These are phyloP conservation scores for Erysimum cheiranthoides DNA, from an alignment of 345 rosid genomes.

Conservation along the genomic window DNA sequence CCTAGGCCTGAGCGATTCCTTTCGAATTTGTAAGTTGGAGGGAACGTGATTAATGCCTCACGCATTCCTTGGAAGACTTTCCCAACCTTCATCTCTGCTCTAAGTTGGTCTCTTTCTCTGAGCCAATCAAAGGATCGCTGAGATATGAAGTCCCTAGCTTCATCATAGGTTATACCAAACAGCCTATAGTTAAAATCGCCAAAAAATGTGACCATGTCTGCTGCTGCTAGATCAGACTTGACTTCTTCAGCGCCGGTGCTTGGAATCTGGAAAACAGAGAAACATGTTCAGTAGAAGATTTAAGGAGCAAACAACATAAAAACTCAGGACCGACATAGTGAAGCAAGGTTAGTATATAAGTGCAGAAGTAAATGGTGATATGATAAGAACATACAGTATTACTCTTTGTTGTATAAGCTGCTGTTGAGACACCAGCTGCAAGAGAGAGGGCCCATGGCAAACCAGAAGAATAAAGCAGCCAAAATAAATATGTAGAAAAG, in stretches of 20 bases:
- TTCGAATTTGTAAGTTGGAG: constrained; percentile 96
- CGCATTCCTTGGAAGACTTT: constrained; percentile 99
- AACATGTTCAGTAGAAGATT: constrained; percentile 34
- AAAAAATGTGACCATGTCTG: constrained; percentile 87
- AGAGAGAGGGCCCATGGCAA: constrained; percentile 78
- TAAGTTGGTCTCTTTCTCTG: constrained; percentile 90
- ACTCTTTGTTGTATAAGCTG: constrained; percentile 60
- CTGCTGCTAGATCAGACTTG: constrained; percentile 84
- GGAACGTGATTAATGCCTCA: constrained; percentile 85
- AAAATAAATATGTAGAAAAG: constrained; percentile 76
- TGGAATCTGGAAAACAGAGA: constrained; percentile 38
- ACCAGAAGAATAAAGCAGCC: constrained; percentile 92
- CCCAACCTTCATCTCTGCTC: constrained; percentile 90
- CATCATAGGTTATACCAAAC: constrained; percentile 93
- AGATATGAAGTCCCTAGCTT: constrained; percentile 95
- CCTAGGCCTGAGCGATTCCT: constrained; percentile 78
- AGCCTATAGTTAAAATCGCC: constrained; percentile 97
- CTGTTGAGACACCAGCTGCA: constrained; percentile 85
- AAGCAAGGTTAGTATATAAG: background rate
- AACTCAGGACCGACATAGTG: background rate
- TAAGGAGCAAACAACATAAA: constrained; percentile 22
- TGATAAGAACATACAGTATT: constrained; percentile 64
- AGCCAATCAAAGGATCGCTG: constrained; percentile 98
- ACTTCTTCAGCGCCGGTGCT: constrained; percentile 55
- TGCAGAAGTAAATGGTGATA: background rate